These are phyloP conservation scores for Pelargonium fulgidum DNA, from an alignment of 441 rosid genomes.

Conservation along the genomic window DNA sequence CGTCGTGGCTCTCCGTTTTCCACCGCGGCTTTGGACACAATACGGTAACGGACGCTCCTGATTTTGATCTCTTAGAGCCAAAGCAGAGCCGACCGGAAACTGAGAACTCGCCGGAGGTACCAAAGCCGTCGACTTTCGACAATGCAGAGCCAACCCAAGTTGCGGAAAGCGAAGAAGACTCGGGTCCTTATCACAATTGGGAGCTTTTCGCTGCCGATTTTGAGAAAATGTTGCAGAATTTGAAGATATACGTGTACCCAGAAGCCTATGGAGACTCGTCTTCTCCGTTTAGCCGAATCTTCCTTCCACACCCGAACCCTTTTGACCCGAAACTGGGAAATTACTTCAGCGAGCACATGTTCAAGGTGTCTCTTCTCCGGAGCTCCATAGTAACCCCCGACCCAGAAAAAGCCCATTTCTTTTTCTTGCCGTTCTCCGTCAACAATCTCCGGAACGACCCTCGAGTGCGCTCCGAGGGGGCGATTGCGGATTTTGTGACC, in stretches of 20 bases:
- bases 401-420: conserved; percentile 35
- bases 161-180: background rate
- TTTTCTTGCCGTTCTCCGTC: conserved; percentile 40
- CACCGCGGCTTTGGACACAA: background rate
- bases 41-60: background rate
- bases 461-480: conserved; percentile 28
- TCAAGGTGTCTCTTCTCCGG: conserved; percentile 34
- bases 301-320: conserved; percentile 37
- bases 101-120: background rate
- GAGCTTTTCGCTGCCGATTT: conserved; percentile 30
- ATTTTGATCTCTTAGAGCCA: background rate
- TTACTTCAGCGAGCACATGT: conserved; percentile 45
- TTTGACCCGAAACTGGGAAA: conserved; percentile 33
- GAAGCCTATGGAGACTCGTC: conserved; percentile 18
- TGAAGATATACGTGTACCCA: conserved; percentile 39
- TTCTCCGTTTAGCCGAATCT: conserved; percentile 25
- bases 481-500: conserved; percentile 31
- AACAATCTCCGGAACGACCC: conserved; percentile 37
- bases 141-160: too few species aligned
- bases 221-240: conserved; percentile 28
- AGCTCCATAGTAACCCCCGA: conserved; percentile 24
- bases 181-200: conserved; percentile 39
- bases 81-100: background rate
- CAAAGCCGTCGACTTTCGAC: background rate
- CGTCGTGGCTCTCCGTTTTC: background rate